These are phyloP conservation scores for Coemansia reversa DNA, from an alignment of 192 early-diverging fungal species.

Conservation along the genomic window DNA sequence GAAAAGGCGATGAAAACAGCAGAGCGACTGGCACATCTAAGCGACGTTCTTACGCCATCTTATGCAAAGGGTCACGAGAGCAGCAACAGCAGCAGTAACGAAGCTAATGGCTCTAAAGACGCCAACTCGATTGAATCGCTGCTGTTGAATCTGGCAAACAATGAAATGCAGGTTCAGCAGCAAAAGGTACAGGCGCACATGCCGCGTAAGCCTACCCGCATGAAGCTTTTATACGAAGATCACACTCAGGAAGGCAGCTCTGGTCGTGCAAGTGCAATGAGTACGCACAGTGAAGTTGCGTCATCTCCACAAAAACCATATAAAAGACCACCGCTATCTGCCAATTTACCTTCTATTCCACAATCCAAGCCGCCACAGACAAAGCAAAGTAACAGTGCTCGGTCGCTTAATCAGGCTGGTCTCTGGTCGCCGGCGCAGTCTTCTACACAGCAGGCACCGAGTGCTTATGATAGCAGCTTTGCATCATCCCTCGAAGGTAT, in stretches of 20 bases:
- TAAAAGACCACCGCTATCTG: not conserved
- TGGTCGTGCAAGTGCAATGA: constrained; percentile 30
- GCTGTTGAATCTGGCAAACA: constrained; percentile 49
- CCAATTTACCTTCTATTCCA: not conserved
- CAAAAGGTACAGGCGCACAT: constrained; percentile 52
- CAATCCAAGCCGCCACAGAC: constrained; percentile 2
- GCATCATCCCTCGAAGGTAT: constrained; percentile 52
- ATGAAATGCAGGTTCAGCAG: constrained; percentile 55
- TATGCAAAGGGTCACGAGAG: constrained; percentile 24
- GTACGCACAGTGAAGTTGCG: constrained; percentile 5
- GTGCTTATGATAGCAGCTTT: constrained; percentile 34
- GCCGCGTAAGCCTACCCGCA: constrained; percentile 47
- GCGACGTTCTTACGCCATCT: constrained; percentile 49
- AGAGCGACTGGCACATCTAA: constrained; percentile 48
- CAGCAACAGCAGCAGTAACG: not conserved
- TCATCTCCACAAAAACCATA: not conserved
- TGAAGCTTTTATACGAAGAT: constrained; percentile 54
- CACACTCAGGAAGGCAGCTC: constrained; percentile 32
- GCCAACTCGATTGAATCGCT: constrained; percentile 50
- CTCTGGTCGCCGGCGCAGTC: constrained; percentile 31
- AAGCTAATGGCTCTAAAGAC: not conserved
- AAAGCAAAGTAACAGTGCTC: constrained; percentile 10
- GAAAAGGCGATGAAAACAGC: constrained; percentile 51
- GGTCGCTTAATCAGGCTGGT: constrained; percentile 33
- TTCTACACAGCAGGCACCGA: constrained; percentile 1